Conservation (phyloP, 176 grass and related monocot species). For the Zizania latifolia region DNA sequence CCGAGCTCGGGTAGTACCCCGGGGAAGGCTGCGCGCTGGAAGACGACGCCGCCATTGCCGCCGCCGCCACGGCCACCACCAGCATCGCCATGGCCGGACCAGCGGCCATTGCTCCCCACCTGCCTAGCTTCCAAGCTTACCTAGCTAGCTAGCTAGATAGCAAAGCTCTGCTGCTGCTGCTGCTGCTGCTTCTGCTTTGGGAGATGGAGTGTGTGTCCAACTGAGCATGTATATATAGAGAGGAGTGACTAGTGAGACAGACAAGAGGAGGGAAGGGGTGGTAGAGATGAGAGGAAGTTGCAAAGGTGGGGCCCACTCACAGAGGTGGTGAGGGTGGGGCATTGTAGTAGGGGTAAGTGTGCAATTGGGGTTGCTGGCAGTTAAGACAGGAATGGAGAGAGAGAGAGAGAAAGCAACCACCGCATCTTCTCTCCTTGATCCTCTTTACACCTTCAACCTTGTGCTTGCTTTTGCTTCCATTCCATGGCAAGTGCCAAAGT, state of each 20-base stretch:
- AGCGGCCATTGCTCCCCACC: background rate
- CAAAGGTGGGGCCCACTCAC: background rate
- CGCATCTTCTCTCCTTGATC: too few relatives aligned
- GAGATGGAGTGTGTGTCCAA: background rate
- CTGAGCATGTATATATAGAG: slow-evolving; percentile 19
- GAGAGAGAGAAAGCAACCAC: background rate
- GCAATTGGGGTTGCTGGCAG: background rate
- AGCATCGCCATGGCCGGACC: slow-evolving; percentile 7
- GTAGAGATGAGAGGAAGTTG: background rate
- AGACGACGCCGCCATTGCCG: background rate
- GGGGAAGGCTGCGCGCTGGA: slow-evolving; percentile 54
- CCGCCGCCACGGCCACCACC: background rate
- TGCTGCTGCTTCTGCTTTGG: background rate
- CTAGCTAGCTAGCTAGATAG: background rate
- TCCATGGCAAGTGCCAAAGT: slow-evolving; percentile 19
- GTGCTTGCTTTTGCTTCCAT: too few relatives aligned
- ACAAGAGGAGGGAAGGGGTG: background rate
- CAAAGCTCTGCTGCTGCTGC: background rate
- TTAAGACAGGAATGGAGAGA: background rate
- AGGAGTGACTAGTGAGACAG: too few relatives aligned
- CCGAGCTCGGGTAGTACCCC: slow-evolving; percentile 57
- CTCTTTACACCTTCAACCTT: too few relatives aligned
- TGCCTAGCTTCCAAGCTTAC: background rate
- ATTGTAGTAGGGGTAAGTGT: slow-evolving; percentile 14
- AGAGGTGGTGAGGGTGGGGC: background rate